phyloP scores from a whole-genome alignment of 2,329 filamentous ascomycete genomes.

The Periconia sp. region DNA sequence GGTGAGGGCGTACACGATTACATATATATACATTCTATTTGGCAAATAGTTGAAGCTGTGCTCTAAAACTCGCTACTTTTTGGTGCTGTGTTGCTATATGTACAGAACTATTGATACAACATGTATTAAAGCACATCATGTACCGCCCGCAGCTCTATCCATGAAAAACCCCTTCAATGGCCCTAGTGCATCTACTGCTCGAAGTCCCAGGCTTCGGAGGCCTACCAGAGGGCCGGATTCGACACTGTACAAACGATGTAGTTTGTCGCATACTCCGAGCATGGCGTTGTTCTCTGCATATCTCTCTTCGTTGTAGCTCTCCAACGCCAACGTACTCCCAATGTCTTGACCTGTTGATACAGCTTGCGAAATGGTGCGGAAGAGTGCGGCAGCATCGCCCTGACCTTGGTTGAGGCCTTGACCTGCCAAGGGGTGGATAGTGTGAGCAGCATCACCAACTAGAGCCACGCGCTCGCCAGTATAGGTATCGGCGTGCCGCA shows the following conservation, averaged over 20 bases:
- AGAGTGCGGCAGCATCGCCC: conserved; percentile 80
- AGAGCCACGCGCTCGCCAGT: conserved; percentile 87
- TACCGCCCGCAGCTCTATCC: conserved; percentile 59
- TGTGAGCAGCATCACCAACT: conserved; percentile 92
- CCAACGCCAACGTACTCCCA: conserved; percentile 74
- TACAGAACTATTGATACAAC: not conserved
- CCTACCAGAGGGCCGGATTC: conserved; percentile 78
- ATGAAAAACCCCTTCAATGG: conserved; percentile 85
- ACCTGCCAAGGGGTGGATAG: conserved; percentile 89
- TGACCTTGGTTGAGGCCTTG: conserved; percentile 95
- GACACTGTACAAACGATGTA: conserved; percentile 89
- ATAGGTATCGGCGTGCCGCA: conserved; percentile 94
- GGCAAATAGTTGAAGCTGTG: not conserved
- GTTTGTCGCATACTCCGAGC: conserved; percentile 80
- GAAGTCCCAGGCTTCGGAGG: conserved; percentile 74
- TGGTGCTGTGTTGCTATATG: not conserved
- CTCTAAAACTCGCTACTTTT: not conserved
- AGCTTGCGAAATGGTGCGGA: conserved; percentile 72
- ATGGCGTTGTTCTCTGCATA: conserved; percentile 80
- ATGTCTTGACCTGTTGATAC: conserved; percentile 85
- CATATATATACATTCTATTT: too few species aligned
- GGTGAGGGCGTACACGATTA: too few species aligned
- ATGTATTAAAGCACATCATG: conserved; percentile 9
- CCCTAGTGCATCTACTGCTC: conserved; percentile 71
- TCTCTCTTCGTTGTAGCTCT: conserved; percentile 77